Base-by-base conservation (phyloP, 169 alveolate genomes). In the Eimeria necatrix region DNA sequence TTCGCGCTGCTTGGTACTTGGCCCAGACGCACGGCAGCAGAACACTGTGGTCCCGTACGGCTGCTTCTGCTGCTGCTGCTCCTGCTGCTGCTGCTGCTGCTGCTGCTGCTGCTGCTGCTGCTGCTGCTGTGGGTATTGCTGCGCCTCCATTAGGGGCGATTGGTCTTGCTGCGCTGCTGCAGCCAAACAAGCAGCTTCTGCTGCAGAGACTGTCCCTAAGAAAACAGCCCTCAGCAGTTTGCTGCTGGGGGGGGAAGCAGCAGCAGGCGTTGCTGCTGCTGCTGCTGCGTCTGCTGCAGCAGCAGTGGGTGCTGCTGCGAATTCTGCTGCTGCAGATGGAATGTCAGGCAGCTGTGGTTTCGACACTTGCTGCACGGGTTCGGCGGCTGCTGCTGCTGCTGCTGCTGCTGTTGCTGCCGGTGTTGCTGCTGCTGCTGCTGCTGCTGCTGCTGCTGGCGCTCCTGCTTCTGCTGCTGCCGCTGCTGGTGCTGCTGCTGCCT, bases 51-150 rank as follows among this genome's bases (percentile, higher is more conserved):
- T n/a, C 16, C 64, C 64, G 14, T 14, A n/a, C n/a, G n/a, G n/a
- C n/a, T n/a, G n/a, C n/a, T n/a, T n/a, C n/a, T n/a, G n/a, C n/a
- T n/a, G n/a, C n/a, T n/a, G n/a, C n/a, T n/a, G n/a, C n/a, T n/a
- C n/a, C n/a, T n/a, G n/a, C n/a, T n/a, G n/a, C n/a, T 56, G 8
- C 64, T 14, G 20, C 8, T 56, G 8, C 64, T 56, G 64, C 14
- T 56, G 64, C 14, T 56, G 41, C 26, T 68, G 78, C 26, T 68
- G 78, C 78, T 68, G 78, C 78, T 68, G 78, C 26, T 68, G 20
- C 26, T 68, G 78, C 78, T 68, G 78, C 78, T 68, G 78, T n/a
- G 6, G 78, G 26, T 68, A n/a, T n/a, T 68, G 78, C 78, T 68
- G 6, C 78, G 78, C 78, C 46, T 68, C 78, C 18, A n/a, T 68